These are phyloP conservation scores for Ilyonectria destructans DNA, from an alignment of 2,329 filamentous ascomycete species.

Conservation along the genomic window DNA sequence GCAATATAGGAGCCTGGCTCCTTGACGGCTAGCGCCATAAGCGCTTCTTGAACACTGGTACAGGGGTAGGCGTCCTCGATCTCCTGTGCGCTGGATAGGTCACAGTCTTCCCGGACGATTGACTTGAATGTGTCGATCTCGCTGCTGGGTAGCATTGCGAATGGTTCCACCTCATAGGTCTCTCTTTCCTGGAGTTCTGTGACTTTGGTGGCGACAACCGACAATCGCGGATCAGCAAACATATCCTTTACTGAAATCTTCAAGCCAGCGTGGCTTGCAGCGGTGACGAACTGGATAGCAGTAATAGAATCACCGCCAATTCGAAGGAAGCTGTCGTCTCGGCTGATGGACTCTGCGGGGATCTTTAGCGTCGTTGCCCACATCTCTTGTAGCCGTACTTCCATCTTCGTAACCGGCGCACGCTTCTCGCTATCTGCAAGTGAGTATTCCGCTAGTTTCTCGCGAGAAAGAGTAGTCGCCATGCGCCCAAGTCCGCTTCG, in stretches of 20 bases:
- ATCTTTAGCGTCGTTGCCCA: constrained; percentile 50
- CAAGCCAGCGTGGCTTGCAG: constrained; percentile 12
- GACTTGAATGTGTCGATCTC: neutral
- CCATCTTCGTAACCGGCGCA: neutral
- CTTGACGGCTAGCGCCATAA: constrained; percentile 46
- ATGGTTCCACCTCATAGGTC: neutral
- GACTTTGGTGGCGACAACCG: neutral
- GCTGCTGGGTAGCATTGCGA: neutral
- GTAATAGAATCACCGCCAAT: constrained; percentile 37
- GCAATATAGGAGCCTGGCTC: constrained; percentile 29
- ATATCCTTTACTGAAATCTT: constrained; percentile 31
- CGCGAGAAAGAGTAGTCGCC: constrained; percentile 24
- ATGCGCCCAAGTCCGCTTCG: constrained; percentile 30
- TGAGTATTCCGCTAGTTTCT: constrained; percentile 4
- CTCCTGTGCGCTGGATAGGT: neutral
- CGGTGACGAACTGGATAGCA: constrained; percentile 47
- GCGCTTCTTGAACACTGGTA: constrained; percentile 55
- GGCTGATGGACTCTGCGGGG: constrained; percentile 48
- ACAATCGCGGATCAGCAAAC: constrained; percentile 16
- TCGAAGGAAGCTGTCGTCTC: constrained; percentile 31
- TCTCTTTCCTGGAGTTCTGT: neutral
- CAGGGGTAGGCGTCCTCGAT: constrained; percentile 48
- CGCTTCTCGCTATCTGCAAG: neutral
- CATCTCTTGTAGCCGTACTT: constrained; percentile 42
- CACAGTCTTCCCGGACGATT: neutral